Conservation (phyloP, 345 rosid genomes). For the Lepidium africanum region DNA sequence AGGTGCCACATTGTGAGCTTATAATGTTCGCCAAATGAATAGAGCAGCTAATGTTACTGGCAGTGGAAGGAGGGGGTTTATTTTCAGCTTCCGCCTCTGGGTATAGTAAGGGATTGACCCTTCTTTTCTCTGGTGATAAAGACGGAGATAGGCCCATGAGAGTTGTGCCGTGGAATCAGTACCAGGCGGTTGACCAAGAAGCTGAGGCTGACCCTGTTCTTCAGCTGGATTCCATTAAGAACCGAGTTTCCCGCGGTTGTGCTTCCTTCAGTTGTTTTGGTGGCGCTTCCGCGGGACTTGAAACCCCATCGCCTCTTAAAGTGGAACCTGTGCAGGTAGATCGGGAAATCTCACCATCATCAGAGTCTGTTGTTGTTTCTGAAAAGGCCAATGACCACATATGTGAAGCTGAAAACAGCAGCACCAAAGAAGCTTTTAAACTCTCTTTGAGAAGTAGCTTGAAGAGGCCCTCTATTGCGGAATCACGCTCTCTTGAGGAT, state of each 20-base stretch:
- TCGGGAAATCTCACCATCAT: slow-evolving; percentile 44
- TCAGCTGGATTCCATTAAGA: slow-evolving; percentile 95
- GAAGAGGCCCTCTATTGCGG: slow-evolving; percentile 48
- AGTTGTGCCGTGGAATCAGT: slow-evolving; percentile 90
- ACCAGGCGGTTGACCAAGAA: slow-evolving; percentile 91
- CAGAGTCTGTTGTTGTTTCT: slow-evolving; percentile 36
- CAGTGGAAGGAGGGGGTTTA: slow-evolving; percentile 97
- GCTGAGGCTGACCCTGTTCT: slow-evolving; percentile 47
- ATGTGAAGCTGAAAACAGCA: slow-evolving; percentile 39
- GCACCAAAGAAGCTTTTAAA: slow-evolving; percentile 35
- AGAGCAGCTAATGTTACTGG: slow-evolving; percentile 78
- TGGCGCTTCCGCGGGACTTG: slow-evolving; percentile 76
- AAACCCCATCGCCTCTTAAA: slow-evolving; percentile 64
- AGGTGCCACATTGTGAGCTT: slow-evolving; percentile 19
- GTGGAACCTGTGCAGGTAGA: slow-evolving; percentile 60
- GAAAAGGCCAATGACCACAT: slow-evolving; percentile 33
- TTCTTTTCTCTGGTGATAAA: slow-evolving; percentile 80
- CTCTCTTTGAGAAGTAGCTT: slow-evolving; percentile 63
- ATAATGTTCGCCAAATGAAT: slow-evolving; percentile 52
- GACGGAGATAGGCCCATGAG: slow-evolving; percentile 86
- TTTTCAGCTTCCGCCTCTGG: slow-evolving; percentile 96
- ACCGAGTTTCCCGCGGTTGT: slow-evolving; percentile 76
- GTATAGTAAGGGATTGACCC: slow-evolving; percentile 83
- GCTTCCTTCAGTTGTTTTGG: slow-evolving; percentile 84
- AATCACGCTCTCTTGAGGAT: slow-evolving; percentile 33